Conservation (phyloP, 208 protist genomes). For the Acanthamoeba healyi region DNA sequence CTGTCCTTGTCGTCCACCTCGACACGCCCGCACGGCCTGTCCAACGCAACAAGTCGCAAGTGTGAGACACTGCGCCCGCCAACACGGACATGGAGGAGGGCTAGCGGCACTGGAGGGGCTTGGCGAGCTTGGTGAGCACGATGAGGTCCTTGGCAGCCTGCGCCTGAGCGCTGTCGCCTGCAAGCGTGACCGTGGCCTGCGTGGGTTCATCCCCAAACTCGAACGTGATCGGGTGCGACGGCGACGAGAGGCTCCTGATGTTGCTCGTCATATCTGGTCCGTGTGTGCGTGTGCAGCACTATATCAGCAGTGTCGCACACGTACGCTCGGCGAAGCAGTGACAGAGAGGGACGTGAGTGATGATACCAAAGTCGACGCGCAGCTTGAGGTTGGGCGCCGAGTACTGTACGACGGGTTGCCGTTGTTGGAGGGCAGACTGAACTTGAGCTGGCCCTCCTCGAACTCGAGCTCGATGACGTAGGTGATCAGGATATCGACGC, state of each 20-base stretch:
- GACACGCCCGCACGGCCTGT: constrained; percentile 43
- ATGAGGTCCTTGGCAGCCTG: constrained; percentile 60
- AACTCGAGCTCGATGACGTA: constrained; percentile 75
- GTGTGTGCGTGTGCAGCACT: neutral
- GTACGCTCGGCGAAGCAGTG: too few relatives aligned
- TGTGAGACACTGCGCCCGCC: too few relatives aligned
- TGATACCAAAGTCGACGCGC: neutral
- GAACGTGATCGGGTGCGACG: constrained; percentile 53
- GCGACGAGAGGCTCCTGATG: constrained; percentile 7
- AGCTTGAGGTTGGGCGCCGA: neutral
- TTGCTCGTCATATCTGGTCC: constrained; percentile 39
- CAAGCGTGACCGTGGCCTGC: neutral
- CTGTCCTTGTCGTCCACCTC: neutral
- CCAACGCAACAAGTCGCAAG: too few relatives aligned
- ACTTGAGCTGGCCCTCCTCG: neutral
- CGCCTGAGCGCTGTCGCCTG: neutral
- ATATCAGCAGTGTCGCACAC: too few relatives aligned
- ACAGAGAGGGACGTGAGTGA: neutral
- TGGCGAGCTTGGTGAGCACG: constrained; percentile 68
- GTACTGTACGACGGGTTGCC: neutral
- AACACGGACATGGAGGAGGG: too few relatives aligned
- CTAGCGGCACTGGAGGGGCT: constrained; percentile 21
- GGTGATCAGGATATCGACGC: constrained; percentile 66
- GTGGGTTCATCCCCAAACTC: constrained; percentile 59
- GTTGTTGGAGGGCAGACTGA: constrained; percentile 13